Percentiles rank a stretch among this genome's conserved stretches.
These are phyloP conservation scores for Salix koriyanagi DNA, from an alignment of 345 rosid genomes.

Conservation along the genomic window DNA sequence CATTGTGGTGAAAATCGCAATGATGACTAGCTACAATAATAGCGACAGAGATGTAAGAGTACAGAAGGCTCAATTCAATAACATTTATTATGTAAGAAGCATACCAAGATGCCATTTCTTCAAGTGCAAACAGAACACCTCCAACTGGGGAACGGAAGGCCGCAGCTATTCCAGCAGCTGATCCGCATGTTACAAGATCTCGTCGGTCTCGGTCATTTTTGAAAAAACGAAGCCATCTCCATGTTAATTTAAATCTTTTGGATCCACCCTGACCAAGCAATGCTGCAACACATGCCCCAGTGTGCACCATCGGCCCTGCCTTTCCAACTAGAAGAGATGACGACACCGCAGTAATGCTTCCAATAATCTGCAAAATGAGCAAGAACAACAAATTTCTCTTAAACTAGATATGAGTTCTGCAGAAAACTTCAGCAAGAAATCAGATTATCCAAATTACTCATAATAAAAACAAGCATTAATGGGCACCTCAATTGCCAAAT, in stretches of 20 bases:
- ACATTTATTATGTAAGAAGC: slow-evolving; percentile 4
- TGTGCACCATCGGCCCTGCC: slow-evolving; percentile 97
- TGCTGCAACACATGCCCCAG: slow-evolving; percentile 90
- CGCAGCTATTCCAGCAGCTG: slow-evolving; percentile 96
- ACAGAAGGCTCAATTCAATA: not conserved
- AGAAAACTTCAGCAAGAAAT: not conserved
- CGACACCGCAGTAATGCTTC: slow-evolving; percentile 84
- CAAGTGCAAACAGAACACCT: slow-evolving; percentile 82
- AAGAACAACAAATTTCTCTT: not conserved
- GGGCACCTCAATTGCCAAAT: not conserved
- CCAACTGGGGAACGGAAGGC: slow-evolving; percentile 93
- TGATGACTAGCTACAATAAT: no score
- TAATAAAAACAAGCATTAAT: not conserved
- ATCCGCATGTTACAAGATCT: slow-evolving; percentile 90
- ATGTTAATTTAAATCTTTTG: slow-evolving; percentile 62
- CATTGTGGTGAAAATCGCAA: rapidly evolving
- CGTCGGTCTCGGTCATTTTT: slow-evolving; percentile 83
- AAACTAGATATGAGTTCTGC: not conserved
- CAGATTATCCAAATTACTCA: not conserved
- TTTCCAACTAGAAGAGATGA: slow-evolving; percentile 86
- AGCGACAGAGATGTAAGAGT: not conserved
- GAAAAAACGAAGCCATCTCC: slow-evolving; percentile 80
- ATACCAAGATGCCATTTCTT: slow-evolving; percentile 97
- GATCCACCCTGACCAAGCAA: slow-evolving; percentile 91
- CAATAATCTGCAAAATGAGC: slow-evolving; percentile 52